A percentile compares a stretch with the other conserved stretches of the same genome.
phyloP scores from a whole-genome alignment of 2,329 filamentous ascomycete genomes.

The Pseudopithomyces maydicus region DNA sequence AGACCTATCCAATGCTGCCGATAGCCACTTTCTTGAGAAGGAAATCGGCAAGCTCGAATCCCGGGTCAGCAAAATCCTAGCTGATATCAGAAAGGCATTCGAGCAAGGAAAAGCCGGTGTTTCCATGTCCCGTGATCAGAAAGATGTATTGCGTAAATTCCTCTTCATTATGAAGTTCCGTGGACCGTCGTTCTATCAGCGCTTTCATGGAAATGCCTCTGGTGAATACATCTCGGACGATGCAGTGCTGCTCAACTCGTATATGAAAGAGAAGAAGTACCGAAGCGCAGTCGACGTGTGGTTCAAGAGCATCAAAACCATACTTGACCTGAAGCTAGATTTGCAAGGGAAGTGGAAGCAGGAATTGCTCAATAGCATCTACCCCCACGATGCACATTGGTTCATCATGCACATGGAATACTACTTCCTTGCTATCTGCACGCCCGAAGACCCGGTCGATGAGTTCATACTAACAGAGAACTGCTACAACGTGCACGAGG shows the following conservation, averaged over 20 bases:
- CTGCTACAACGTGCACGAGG: constrained; percentile 38
- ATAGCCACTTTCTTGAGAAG: constrained; percentile 34
- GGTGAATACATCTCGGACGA: constrained; percentile 43
- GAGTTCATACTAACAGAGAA: constrained; percentile 45
- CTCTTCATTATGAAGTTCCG: constrained; percentile 55
- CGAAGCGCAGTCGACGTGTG: constrained; percentile 40
- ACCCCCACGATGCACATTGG: constrained; percentile 36
- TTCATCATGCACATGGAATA: constrained; percentile 29
- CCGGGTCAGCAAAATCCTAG: constrained; percentile 12
- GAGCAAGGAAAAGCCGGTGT: constrained; percentile 27
- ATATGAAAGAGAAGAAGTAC: constrained; percentile 38
- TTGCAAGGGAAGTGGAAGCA: constrained; percentile 28
- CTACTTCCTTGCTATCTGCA: constrained; percentile 39
- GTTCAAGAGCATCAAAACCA: constrained; percentile 38
- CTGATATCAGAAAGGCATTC: constrained; percentile 7
- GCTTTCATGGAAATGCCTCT: constrained; percentile 42
- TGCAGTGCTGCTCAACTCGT: constrained; percentile 25
- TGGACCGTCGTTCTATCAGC: constrained; percentile 37
- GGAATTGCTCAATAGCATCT: constrained; percentile 28
- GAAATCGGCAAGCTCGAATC: constrained; percentile 31
- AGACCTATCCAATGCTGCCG: constrained; percentile 18
- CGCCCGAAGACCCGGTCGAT: constrained; percentile 21
- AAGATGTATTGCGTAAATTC: constrained; percentile 51
- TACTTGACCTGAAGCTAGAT: constrained; percentile 41
- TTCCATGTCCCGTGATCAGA: constrained; percentile 36